Evolutionary conservation across 176 grass and related monocot genomes (phyloP).

Genomic region (Lolium multiflorum): DNA sequence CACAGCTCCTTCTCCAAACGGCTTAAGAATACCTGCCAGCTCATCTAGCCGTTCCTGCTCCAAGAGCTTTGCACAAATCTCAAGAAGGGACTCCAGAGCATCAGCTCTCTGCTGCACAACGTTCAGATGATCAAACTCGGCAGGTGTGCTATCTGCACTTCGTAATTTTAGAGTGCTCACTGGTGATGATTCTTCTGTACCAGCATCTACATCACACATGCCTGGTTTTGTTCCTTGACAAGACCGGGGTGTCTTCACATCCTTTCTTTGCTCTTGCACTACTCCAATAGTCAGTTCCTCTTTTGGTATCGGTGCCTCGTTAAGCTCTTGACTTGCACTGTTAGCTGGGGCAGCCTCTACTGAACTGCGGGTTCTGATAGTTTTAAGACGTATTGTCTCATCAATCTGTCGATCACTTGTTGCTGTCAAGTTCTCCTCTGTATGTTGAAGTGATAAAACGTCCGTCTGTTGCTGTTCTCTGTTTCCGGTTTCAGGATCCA

Average conservation of each 20-base stretch:
- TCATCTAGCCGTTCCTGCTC: constrained; percentile 85
- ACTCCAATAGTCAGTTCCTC: constrained; percentile 55
- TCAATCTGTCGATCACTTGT: constrained; percentile 49
- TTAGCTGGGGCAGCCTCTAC: constrained; percentile 28
- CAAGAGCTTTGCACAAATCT: constrained; percentile 80
- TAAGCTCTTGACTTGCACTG: constrained; percentile 20
- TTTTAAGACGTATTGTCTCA: constrained; percentile 39
- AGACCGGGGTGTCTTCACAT: constrained; percentile 14
- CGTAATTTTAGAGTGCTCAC: constrained; percentile 51
- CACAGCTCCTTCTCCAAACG: constrained; percentile 76
- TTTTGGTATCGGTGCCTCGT: constrained; percentile 51
- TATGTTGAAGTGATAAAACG: constrained; percentile 32
- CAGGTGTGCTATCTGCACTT: constrained; percentile 44
- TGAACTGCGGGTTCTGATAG: constrained; percentile 35
- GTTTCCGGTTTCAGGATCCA: constrained; percentile 38
- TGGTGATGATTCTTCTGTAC: constrained; percentile 61
- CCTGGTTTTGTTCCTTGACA: constrained; percentile 43
- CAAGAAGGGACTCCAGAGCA: constrained; percentile 82
- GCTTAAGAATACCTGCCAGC: constrained; percentile 70
- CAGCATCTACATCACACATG: constrained; percentile 19
- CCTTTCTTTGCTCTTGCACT: constrained; percentile 50
- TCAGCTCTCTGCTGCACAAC: constrained; percentile 86
- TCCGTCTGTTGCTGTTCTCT: constrained; percentile 19
- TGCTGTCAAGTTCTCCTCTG: constrained; percentile 18
- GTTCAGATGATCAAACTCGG: constrained; percentile 76